Conservation (phyloP, 2,329 filamentous ascomycete genomes). For the Diplocarpon mali region DNA sequence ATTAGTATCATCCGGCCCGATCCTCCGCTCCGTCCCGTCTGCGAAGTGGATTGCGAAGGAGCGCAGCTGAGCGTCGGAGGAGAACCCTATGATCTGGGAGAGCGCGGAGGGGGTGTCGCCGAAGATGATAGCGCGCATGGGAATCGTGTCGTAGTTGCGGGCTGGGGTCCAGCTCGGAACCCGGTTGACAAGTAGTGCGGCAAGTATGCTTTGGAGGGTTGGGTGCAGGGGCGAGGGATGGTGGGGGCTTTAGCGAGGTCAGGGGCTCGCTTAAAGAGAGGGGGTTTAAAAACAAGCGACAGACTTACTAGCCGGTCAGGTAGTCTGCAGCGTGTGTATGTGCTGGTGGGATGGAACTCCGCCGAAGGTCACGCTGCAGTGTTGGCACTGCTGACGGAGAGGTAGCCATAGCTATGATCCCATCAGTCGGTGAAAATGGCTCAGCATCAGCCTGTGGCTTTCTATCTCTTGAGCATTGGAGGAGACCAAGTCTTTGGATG, state of each 20-base stretch:
- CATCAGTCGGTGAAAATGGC: background rate
- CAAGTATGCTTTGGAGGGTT: too few species aligned
- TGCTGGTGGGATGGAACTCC: constrained; percentile 1
- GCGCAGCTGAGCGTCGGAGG: too few species aligned
- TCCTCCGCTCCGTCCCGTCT: background rate
- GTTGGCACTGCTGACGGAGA: background rate
- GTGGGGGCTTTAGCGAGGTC: background rate
- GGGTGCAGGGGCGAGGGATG: background rate
- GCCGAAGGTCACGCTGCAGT: constrained; percentile 8
- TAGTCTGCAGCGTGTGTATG: constrained; percentile 5
- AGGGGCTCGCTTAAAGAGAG: background rate
- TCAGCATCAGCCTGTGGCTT: background rate
- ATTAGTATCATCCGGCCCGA: background rate
- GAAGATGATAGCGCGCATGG: constrained; percentile 6
- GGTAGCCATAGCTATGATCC: background rate
- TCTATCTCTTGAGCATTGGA: constrained; percentile 7
- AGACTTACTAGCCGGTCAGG: constrained; percentile 6
- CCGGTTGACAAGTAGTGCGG: too few species aligned
- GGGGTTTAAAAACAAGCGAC: background rate
- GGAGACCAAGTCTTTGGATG: constrained; percentile 11
- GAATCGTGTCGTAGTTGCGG: constrained; percentile 9
- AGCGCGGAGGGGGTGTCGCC: constrained; percentile 1
- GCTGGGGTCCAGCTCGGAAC: constrained; percentile 4
- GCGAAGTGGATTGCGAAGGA: background rate
- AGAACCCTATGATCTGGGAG: constrained; percentile 4